Evolutionary conservation across 2,329 filamentous ascomycete genomes (phyloP), one percentile per base, ranked within the genome.

Genomic region (Pestalotiopsis sp.): DNA sequence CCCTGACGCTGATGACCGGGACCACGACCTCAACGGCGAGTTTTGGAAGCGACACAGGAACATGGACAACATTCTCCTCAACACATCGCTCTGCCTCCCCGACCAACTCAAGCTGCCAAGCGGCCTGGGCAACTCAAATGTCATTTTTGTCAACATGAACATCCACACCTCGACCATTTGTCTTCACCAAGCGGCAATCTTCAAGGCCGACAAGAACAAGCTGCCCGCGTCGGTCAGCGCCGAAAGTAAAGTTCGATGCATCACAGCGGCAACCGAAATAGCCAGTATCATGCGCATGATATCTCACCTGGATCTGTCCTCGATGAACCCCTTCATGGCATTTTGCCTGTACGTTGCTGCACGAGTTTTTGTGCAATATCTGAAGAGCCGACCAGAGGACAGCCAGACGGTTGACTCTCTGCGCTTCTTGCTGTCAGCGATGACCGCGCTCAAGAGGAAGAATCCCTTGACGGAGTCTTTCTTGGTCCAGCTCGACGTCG

Each of bases 331-430:
- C 0, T 98, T 98, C 78, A 92, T 97, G 74, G 94, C 94, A 0
- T 98, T 98, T 80, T 97, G 94, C 77, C 87, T 99, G 58, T 98
- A 98, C 75, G 95, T 98, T n/a, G 92, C 95, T 12, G 93, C 95
- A 25, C 89, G 96, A 65, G 95, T 98, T 0, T 98, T 98, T 76
- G 92, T 98, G 7, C 95, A 98, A 78, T 98, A 97, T 76, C 86
- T 98, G n/a, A 98, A 97, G 80, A 96, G 93, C 68, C 88, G 92
- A n/a, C 94, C 95, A 0, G 91, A 95, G 38, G 95, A 98, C 79
- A 89, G 86, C 76, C 93, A 90, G 79, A 92, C 89, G 72, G 89
- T 85, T 20, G 92, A 95, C 68, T 95, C 94, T 0, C 83, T 98
- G n/a, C 91, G 95, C 68, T 98, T 99, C 78, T 86, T 98, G 17